Conservation (phyloP, 208 protist genomes). For the Trypanosoma conorhini region DNA sequence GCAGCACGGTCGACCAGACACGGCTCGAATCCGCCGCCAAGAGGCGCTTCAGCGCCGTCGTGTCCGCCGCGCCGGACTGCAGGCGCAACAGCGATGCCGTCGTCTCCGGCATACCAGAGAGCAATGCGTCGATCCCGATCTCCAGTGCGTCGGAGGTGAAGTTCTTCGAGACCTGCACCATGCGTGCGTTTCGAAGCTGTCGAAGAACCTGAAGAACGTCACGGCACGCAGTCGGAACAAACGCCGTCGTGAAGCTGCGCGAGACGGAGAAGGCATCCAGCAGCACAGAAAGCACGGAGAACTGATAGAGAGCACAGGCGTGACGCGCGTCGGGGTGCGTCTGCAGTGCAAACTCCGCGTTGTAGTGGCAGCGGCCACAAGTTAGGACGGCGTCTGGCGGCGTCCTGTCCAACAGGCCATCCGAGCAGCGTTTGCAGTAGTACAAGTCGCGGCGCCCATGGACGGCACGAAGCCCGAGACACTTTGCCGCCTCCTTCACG, state of each 20-base stretch:
- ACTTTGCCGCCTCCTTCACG: slow-evolving; percentile 21
- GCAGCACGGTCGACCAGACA: slow-evolving; percentile 42
- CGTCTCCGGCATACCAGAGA: slow-evolving; percentile 37
- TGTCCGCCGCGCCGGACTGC: slow-evolving; percentile 54
- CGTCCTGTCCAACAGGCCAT: slow-evolving; percentile 37
- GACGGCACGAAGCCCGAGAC: slow-evolving; percentile 41
- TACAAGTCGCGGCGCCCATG: slow-evolving; percentile 41
- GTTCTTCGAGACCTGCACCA: slow-evolving; percentile 16
- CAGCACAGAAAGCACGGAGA: slow-evolving; percentile 46
- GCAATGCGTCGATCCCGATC: slow-evolving; percentile 52
- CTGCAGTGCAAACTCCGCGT: slow-evolving; percentile 63
- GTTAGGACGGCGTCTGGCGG: slow-evolving; percentile 32
- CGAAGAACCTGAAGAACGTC: slow-evolving; percentile 39
- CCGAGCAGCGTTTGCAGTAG: slow-evolving; percentile 60
- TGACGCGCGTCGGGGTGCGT: slow-evolving; percentile 49
- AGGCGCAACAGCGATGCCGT: slow-evolving; percentile 38
- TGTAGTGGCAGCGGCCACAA: slow-evolving; percentile 77
- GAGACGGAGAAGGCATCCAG: slow-evolving; percentile 59
- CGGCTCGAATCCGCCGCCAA: slow-evolving; percentile 45
- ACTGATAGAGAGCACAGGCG: slow-evolving; percentile 56
- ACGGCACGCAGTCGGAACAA: slow-evolving; percentile 15
- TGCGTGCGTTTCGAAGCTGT: slow-evolving; percentile 25
- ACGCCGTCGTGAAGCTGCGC: slow-evolving; percentile 44
- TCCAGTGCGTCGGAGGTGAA: slow-evolving; percentile 46
- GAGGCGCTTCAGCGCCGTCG: slow-evolving; percentile 33